Conservation (phyloP, 2,329 filamentous ascomycete genomes). For the Sporothrix luriei region DNA sequence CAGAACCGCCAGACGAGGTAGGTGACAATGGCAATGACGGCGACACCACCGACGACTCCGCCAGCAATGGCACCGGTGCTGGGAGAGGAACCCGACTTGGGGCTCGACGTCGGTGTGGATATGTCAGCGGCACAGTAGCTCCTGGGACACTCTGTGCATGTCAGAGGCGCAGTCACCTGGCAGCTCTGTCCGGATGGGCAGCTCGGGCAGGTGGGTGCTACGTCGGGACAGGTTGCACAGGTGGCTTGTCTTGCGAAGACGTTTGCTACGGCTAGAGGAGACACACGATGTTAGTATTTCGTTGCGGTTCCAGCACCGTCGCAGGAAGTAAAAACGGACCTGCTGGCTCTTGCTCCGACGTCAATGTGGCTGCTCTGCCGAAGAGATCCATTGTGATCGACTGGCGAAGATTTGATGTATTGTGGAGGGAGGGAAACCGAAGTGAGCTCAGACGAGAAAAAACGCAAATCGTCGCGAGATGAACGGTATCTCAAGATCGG, state of each 20-base stretch:
- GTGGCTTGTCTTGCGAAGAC: conserved; percentile 48
- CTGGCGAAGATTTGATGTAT: background rate
- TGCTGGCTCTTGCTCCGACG: conserved; percentile 14
- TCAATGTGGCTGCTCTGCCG: conserved; percentile 15
- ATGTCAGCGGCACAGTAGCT: conserved; percentile 49
- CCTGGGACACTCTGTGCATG: conserved; percentile 52
- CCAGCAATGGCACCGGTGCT: conserved; percentile 87
- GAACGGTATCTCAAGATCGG: conserved; percentile 16
- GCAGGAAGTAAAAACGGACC: background rate
- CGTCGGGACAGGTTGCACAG: conserved; percentile 53
- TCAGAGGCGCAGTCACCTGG: conserved; percentile 50
- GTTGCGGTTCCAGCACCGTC: background rate
- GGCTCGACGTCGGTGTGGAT: conserved; percentile 35
- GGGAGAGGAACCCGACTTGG: conserved; percentile 50
- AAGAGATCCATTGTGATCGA: conserved; percentile 3
- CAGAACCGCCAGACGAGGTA: conserved; percentile 88
- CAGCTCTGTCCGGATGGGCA: conserved; percentile 51
- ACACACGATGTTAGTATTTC: conserved; percentile 14
- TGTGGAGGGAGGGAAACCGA: background rate
- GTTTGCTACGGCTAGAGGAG: conserved; percentile 35
- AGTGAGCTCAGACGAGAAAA: background rate
- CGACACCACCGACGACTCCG: conserved; percentile 82
- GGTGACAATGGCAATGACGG: conserved; percentile 70
- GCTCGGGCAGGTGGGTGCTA: conserved; percentile 49
- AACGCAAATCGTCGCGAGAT: background rate